Conservation (phyloP, 352 stramenopile genomes). For the Globisporangium middletonii region DNA sequence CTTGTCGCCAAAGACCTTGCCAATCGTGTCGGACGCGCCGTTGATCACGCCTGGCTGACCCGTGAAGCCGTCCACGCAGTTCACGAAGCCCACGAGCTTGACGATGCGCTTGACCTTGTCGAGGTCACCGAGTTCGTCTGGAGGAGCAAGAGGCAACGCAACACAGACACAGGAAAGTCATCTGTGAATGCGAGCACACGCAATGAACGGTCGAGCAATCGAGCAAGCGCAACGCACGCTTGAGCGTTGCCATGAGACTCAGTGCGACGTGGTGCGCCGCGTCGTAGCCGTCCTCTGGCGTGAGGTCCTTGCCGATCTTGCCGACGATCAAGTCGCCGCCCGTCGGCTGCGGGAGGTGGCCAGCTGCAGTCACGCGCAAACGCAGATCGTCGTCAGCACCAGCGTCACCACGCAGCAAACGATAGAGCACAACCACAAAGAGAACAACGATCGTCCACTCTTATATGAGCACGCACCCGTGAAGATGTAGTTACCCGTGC, state of each 20-base stretch:
- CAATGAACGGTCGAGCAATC: not conserved
- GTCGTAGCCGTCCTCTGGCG: slow-evolving; percentile 79
- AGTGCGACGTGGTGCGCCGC: slow-evolving; percentile 74
- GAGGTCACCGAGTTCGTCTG: slow-evolving; percentile 74
- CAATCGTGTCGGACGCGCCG: slow-evolving; percentile 85
- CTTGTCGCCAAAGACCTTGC: slow-evolving; percentile 74
- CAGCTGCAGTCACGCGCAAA: slow-evolving; percentile 20
- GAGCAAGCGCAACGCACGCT: slow-evolving; percentile 30
- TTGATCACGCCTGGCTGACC: slow-evolving; percentile 90
- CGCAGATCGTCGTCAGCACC: too few relatives aligned
- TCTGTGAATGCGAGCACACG: not conserved
- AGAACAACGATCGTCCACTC: not conserved
- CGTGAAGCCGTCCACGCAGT: slow-evolving; percentile 83
- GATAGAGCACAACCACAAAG: not conserved
- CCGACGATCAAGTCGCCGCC: slow-evolving; percentile 67
- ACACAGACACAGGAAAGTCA: too few relatives aligned
- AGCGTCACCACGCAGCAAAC: not conserved
- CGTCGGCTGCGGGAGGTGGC: slow-evolving; percentile 47
- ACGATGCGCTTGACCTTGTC: slow-evolving; percentile 87
- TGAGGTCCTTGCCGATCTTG: slow-evolving; percentile 80
- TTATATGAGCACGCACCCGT: slow-evolving; percentile 24
- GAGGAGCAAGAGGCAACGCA: not conserved
- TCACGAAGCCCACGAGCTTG: slow-evolving; percentile 93
- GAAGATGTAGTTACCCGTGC: slow-evolving; percentile 67
- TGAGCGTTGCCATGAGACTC: slow-evolving; percentile 85